Evolutionary conservation across 2,329 filamentous ascomycete species (phyloP), one percentile per base, ranked within the genome.

Genomic region (Pezicula radicicola): DNA sequence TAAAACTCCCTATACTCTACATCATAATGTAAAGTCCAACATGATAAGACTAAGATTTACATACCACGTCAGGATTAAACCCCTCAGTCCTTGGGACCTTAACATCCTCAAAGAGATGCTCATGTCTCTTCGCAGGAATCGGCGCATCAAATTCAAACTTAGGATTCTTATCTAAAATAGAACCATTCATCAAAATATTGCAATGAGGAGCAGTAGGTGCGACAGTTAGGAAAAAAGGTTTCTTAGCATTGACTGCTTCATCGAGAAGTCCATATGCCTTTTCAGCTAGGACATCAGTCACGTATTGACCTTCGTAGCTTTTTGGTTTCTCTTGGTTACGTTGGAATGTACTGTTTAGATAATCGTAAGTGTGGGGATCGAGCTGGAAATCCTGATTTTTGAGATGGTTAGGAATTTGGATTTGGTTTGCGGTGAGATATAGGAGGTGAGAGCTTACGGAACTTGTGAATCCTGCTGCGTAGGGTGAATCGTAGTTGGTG

Each of bases 131-230:
- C 0, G 82, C 75, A 0, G 84, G 75, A 6, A 85, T 71, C 0
- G 83, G 83, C 0, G 72, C 72, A 15, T 43, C 40, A 21, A 56
- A 51, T 5, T 50, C 16, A 6, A 51, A 45, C 15, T 18, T 37
- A 6, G 25, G 40, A 15, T 48, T 39, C 18, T 27, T 28, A 47
- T 47, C 35, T 12, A 36, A 15, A 33, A 18, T 45, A 16, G 8
- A 28, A 21, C 42, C 27, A 16, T 45, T 25, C 42, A 45, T 45
- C 12, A 28, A 19, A 16, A 57, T 46, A 19, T 83, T 82, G 21
- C 76, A 76, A 58, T 89, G 86, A 0, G 87, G 86, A 0, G 80
- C 84, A 6, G 84, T 75, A 0, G 86, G 86, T 0, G 85, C 80
- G 9, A 88, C 73, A 0, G 75, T 76, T 2, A 89, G 63, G 63